phyloP scores from a whole-genome alignment of 805 yeast species.

The Spathaspora girioi region DNA sequence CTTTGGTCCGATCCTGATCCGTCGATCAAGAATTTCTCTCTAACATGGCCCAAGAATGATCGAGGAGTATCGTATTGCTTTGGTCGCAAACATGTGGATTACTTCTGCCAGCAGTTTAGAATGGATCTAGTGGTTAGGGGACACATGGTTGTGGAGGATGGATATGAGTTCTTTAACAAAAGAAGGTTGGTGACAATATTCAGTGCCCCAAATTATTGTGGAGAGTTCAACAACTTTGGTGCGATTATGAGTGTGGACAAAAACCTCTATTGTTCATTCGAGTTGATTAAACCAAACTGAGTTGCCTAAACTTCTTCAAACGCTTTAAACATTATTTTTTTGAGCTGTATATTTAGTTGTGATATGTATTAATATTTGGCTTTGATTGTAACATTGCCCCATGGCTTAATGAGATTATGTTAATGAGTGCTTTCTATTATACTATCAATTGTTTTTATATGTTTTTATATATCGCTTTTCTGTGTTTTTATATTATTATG shows the following conservation, averaged over 20 bases:
- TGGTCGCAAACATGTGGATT: slow-evolving; percentile 68
- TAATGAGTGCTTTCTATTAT: neutral
- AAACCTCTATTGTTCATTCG: slow-evolving; percentile 66
- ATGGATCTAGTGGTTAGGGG: slow-evolving; percentile 79
- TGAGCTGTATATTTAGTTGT: neutral
- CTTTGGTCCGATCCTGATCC: slow-evolving; percentile 79
- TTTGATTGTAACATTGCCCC: neutral
- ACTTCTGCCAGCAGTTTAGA: slow-evolving; percentile 60
- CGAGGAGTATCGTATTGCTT: slow-evolving; percentile 81
- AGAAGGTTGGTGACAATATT: slow-evolving; percentile 75
- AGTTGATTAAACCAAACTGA: slow-evolving; percentile 53
- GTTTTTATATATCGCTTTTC: neutral
- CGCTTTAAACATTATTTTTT: neutral
- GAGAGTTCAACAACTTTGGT: slow-evolving; percentile 77
- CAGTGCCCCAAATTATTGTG: slow-evolving; percentile 82
- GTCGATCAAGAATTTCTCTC: slow-evolving; percentile 27
- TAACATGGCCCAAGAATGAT: slow-evolving; percentile 77
- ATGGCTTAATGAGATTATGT: neutral
- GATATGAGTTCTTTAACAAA: slow-evolving; percentile 76
- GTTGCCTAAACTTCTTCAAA: neutral
- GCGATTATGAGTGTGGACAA: slow-evolving; percentile 75
- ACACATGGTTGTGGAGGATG: slow-evolving; percentile 89
- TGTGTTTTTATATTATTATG: neutral
- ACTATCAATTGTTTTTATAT: neutral
- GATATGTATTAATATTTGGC: neutral